Evolutionary conservation across 73 alveolate species (phyloP).

Genomic region (Paramecium sexaurelia): DNA sequence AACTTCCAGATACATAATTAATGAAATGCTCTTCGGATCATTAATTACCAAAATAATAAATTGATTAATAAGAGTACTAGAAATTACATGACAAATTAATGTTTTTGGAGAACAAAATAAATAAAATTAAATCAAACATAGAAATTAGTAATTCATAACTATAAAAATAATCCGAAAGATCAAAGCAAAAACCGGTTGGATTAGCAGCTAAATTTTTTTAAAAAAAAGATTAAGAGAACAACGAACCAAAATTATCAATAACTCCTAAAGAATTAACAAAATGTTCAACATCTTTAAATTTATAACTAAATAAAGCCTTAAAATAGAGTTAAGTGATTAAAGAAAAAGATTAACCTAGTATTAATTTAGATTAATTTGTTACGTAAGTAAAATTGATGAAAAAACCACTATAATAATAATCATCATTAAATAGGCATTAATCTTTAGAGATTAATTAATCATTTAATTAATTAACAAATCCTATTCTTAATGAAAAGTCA

Average conservation of each 20-base stretch:
- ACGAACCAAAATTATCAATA: neutral
- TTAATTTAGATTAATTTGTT: constrained; percentile 26
- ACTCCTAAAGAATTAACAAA: neutral
- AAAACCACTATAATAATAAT: neutral
- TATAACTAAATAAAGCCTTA: neutral
- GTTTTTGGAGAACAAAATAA: constrained; percentile 20
- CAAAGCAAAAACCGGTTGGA: neutral
- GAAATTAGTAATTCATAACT: neutral
- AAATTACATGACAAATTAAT: constrained; percentile 20
- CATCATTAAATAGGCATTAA: neutral
- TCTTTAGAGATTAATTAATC: neutral
- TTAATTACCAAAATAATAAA: neutral
- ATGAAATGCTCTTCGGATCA: neutral
- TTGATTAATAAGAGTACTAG: constrained; percentile 26
- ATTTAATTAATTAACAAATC: neutral
- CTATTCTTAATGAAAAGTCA: neutral
- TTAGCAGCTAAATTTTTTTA: constrained; percentile 50
- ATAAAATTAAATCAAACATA: constrained; percentile 17
- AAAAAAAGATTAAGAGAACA: neutral
- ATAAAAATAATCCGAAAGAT: neutral
- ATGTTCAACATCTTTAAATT: neutral
- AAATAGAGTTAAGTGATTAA: neutral
- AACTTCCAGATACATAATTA: neutral
- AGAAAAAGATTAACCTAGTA: neutral
- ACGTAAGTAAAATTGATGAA: neutral